Evolutionary conservation across 176 grass and related monocot species (phyloP).

Genomic region (Triticum timopheevii): DNA sequence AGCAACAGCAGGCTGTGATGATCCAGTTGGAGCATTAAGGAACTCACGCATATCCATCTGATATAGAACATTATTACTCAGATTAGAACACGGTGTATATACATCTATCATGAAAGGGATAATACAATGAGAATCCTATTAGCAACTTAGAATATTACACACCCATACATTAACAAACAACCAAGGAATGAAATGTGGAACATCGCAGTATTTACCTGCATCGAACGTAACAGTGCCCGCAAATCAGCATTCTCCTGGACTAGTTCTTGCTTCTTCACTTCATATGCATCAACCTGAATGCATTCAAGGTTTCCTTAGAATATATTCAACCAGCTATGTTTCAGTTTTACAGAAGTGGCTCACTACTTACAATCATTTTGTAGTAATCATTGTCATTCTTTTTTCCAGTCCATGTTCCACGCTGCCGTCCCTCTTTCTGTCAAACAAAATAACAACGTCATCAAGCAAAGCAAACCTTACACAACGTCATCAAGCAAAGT

Average conservation of each 20-base stretch:
- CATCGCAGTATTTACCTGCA: slow-evolving; percentile 63
- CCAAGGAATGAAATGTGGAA: neutral
- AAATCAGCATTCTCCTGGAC: slow-evolving; percentile 95
- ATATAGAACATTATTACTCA: slow-evolving; percentile 21
- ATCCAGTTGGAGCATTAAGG: slow-evolving; percentile 87
- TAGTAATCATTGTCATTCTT: slow-evolving; percentile 96
- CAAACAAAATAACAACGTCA: slow-evolving; percentile 31
- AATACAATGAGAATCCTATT: neutral
- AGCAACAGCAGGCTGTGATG: slow-evolving; percentile 55
- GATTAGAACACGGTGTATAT: neutral
- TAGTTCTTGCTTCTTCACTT: slow-evolving; percentile 94
- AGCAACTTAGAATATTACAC: neutral
- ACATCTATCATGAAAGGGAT: neutral
- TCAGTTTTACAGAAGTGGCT: slow-evolving; percentile 10
- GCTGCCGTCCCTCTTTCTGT: slow-evolving; percentile 94
- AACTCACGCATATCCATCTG: slow-evolving; percentile 99
- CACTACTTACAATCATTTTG: slow-evolving; percentile 95
- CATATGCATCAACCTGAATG: slow-evolving; percentile 89
- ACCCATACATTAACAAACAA: neutral
- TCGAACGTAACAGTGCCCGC: slow-evolving; percentile 81
- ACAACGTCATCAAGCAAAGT: neutral
- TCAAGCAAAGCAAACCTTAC: neutral
- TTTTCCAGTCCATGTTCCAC: slow-evolving; percentile 95
- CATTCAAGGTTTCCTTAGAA: slow-evolving; percentile 23
- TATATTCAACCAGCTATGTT: slow-evolving; percentile 18